phyloP scores from a whole-genome alignment of 768 basidiomycete genomes.

The Phaeotremella fagi region DNA sequence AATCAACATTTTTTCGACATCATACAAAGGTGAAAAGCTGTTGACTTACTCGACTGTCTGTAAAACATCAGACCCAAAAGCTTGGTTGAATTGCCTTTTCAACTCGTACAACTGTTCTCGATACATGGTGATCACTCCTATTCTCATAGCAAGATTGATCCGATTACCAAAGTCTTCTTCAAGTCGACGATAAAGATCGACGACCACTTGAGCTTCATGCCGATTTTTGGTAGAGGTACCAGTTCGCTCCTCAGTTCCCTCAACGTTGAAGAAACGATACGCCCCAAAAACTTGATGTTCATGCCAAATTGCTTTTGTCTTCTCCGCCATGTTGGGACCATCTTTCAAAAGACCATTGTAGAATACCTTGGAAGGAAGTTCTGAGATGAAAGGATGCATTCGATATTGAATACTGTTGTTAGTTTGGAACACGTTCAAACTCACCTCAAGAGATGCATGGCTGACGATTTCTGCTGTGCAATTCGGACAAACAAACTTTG shows the following conservation, averaged over 20 bases:
- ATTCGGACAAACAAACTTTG: slow-evolving; percentile 84
- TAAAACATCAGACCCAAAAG: slow-evolving; percentile 67
- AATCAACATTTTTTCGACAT: not conserved
- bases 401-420: slow-evolving; percentile 86
- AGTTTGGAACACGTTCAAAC: slow-evolving; percentile 8
- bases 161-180: slow-evolving; percentile 55
- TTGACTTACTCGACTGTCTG: slow-evolving; percentile 63
- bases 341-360: slow-evolving; percentile 74
- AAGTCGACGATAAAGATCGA: slow-evolving; percentile 70
- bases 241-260: slow-evolving; percentile 61
- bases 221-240: slow-evolving; percentile 73
- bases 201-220: slow-evolving; percentile 68
- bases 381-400: slow-evolving; percentile 96
- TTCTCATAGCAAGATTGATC: slow-evolving; percentile 56
- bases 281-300: slow-evolving; percentile 66
- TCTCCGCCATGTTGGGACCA: slow-evolving; percentile 79
- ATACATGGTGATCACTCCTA: slow-evolving; percentile 88
- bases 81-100: slow-evolving; percentile 61
- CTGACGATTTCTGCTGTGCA: slow-evolving; percentile 69
- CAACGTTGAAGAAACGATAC: slow-evolving; percentile 85
- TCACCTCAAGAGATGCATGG: slow-evolving; percentile 85
- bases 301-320: slow-evolving; percentile 86
- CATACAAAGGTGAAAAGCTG: too few species aligned
- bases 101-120: slow-evolving; percentile 79
- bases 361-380: slow-evolving; percentile 80